Conservation (phyloP, 2,329 filamentous ascomycete species). For the Trichoderma sp. region DNA sequence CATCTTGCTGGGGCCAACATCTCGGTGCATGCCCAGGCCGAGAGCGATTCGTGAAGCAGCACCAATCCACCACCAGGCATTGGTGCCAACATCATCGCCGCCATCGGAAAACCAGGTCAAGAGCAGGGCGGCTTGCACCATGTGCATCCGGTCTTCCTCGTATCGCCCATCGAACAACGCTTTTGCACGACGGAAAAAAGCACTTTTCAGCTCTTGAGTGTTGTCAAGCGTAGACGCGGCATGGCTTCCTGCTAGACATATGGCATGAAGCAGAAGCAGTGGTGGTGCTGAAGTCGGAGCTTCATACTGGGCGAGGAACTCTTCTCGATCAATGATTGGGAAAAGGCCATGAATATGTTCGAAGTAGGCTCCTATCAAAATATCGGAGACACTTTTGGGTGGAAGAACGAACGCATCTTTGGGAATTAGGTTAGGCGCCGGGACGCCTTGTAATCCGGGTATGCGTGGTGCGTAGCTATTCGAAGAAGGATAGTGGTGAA, state of each 20-base stretch:
- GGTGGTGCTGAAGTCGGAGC: background rate
- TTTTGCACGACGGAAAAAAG: constrained; percentile 29
- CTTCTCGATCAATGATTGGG: background rate
- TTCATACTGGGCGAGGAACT: background rate
- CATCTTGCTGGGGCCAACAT: constrained; percentile 20
- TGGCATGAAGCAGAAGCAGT: background rate
- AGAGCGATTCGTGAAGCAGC: background rate
- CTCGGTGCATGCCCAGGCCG: constrained; percentile 43
- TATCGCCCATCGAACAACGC: constrained; percentile 48
- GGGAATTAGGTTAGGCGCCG: constrained; percentile 29
- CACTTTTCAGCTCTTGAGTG: background rate
- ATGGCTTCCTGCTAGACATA: background rate
- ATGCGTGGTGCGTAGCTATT: constrained; percentile 5
- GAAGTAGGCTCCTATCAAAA: background rate
- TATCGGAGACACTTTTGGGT: background rate
- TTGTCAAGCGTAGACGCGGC: background rate
- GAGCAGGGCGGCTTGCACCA: constrained; percentile 49
- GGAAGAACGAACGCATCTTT: background rate
- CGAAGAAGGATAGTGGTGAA: constrained; percentile 2
- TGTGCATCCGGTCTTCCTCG: constrained; percentile 47
- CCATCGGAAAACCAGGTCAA: constrained; percentile 51
- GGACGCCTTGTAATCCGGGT: constrained; percentile 23
- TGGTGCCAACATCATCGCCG: constrained; percentile 43
- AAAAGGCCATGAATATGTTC: background rate
- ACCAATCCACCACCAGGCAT: background rate